Base-by-base conservation (phyloP, 805 yeast species). In the Alloascoidea hylecoeti region DNA sequence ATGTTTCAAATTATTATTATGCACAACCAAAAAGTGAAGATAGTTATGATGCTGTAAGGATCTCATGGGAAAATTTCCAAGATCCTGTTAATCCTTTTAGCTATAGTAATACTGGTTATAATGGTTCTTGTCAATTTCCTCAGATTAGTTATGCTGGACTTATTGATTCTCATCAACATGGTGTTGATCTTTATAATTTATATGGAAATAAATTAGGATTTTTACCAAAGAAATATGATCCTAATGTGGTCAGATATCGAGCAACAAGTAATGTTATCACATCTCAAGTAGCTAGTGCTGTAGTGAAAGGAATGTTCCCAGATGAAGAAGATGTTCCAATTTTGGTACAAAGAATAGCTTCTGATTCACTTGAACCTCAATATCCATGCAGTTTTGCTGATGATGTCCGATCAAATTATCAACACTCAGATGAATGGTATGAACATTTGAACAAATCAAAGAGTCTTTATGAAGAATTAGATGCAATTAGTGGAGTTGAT, bases 131-230 rank as follows among this genome's bases (percentile, higher is more conserved):
- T 40, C 63, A 59, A 41, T 53, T 51, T 40, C 68, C 68, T 3
- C 65, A 64, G 39, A 52, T 64, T 38, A 55, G 66, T 13, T 46
- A 45, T 15, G 65, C 52, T 23, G 70, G 70, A 23, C 49, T 60
- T 16, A 42, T 48, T n/a, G 70, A 64, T 38, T 56, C 65, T 1
- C 45, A 42, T 35, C 45, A 53, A 34, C 70, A 64, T 40, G 70
- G 70, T 18, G 37, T 38, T 16, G 69, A 64, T 37, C 38, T 63
- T 4, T 54, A 47, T 44, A 49, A 39, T 0, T 64, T 64, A 3
- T 64, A 64, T 39, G 61, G 61, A 14, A 57, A 53, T 13, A 14
- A 44, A 30, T 41, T 63, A 13, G 52, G 50, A 1, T 48, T 60
- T 35, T 36, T 63, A 9, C 68, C 68, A 16, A 49, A 45, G 28